Base-by-base conservation (phyloP, 352 stramenopile species). In the Phytophthora hibernalis region DNA sequence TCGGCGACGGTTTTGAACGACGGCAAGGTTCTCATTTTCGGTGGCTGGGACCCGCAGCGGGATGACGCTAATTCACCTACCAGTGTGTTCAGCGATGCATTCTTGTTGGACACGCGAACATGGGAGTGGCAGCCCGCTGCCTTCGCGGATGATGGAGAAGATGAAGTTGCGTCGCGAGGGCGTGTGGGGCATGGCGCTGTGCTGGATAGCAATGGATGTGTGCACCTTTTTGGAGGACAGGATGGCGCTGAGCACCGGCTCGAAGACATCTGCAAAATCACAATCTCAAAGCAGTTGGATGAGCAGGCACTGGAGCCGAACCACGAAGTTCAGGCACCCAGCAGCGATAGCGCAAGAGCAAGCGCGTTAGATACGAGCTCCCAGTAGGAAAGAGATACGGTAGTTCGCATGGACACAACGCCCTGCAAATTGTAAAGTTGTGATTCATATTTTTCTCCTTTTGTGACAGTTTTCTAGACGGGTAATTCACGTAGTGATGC, bases 21-120 rank as follows among this genome's bases (percentile, higher is more conserved):
- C 44, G 75, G 62, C 30, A 97, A 92, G 59, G 89, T 98, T 24
- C 70, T 98, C 18, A 79, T 98, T 57, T 96, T 97, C 57, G 95
- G 95, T 38, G 95, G 95, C 26, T 98, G 95, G 95, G 93, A 98
- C 65, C 93, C 92, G 1, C 95, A 97, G 78, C 77, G 58, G 5
- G 76, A 73, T 31, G 78, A 79, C 31, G 64, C 66, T 1, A 76
- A 56, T 13, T 73, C 80, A 11, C 64, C 80, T 10, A 83, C 75
- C 16, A 76, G 59, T 22, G 82, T 98, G 21, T 98, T 98, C 49
- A 72, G 87, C 50, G 93, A 97, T 56, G 88, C 80, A 9, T 98
- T 97, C 63, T 48, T 98, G 55, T 78, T 98, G 22, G 78, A 98
- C 65, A 97, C 92, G 3, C 77, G 85, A n/a, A 88, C 74, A 26